Evolutionary conservation across 2,329 filamentous ascomycete genomes (phyloP).

Genomic region (Phialophora tarda): DNA sequence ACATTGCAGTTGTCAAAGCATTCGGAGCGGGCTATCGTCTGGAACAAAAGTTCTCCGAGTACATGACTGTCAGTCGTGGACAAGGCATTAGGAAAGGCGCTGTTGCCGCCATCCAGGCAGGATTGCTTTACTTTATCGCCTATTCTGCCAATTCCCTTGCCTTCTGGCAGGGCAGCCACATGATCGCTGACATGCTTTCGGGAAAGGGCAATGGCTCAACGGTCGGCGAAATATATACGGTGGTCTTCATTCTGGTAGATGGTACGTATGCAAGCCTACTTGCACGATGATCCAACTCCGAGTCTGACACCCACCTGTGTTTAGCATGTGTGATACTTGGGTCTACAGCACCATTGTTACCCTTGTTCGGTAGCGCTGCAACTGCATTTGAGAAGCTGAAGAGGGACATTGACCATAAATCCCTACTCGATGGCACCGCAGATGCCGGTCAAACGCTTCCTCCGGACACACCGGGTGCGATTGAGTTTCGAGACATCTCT

Average conservation of each 20-base stretch:
- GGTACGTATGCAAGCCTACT: constrained; percentile 41
- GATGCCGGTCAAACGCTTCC: too few relatives aligned
- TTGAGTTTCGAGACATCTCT: too few relatives aligned
- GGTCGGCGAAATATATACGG: constrained; percentile 59
- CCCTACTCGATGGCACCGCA: too few relatives aligned
- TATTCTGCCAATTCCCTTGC: constrained; percentile 45
- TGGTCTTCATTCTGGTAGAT: constrained; percentile 62
- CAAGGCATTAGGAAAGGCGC: constrained; percentile 42
- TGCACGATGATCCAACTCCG: constrained; percentile 41
- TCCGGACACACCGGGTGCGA: too few relatives aligned
- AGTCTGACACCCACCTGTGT: too few relatives aligned
- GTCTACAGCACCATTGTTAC: too few relatives aligned
- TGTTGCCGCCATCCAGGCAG: constrained; percentile 43
- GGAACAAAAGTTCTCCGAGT: constrained; percentile 41
- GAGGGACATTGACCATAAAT: too few relatives aligned
- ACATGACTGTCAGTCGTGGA: constrained; percentile 39
- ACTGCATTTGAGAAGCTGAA: too few relatives aligned
- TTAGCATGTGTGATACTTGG: too few relatives aligned
- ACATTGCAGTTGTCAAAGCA: constrained; percentile 56
- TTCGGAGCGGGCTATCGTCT: constrained; percentile 62
- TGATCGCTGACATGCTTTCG: constrained; percentile 50
- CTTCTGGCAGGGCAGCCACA: constrained; percentile 54
- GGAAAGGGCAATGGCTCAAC: constrained; percentile 44
- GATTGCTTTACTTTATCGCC: constrained; percentile 43
- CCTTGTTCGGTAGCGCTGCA: too few relatives aligned